Evolutionary conservation across 148 eudicot genomes (phyloP).

Genomic region (Persicaria maculosa): DNA sequence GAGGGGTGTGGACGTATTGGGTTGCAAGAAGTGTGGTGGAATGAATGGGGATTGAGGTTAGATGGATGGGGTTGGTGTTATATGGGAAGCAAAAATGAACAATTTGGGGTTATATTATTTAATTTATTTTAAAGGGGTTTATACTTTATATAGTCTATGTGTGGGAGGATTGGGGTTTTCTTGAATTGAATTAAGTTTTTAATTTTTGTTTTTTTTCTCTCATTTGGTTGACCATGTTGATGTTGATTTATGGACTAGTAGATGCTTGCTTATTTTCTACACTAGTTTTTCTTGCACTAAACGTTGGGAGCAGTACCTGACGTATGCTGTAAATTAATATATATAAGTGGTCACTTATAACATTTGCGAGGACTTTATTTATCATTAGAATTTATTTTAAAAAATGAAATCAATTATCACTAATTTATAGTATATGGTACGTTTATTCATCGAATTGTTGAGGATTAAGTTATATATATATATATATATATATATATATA

Average conservation of each 20-base stretch:
- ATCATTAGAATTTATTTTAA: too few relatives aligned
- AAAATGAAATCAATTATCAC: too few relatives aligned
- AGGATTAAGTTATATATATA: too few relatives aligned
- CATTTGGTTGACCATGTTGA: background rate
- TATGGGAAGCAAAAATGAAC: background rate
- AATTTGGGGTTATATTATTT: conserved; percentile 1
- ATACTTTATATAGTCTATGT: background rate
- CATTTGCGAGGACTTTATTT: too few relatives aligned
- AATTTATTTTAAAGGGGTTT: background rate
- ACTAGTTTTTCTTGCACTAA: background rate
- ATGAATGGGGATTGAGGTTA: background rate
- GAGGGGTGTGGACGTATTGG: background rate
- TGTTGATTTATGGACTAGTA: background rate
- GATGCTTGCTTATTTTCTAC: background rate
- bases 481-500: too few relatives aligned
- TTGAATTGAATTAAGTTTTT: background rate
- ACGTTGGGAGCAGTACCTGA: background rate
- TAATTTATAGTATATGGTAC: too few relatives aligned
- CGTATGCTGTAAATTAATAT: too few relatives aligned
- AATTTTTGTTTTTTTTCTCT: background rate
- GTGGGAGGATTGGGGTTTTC: background rate
- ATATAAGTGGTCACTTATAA: too few relatives aligned
- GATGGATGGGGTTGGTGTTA: background rate
- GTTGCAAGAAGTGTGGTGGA: background rate
- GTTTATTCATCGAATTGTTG: too few relatives aligned